Percentiles rank a stretch among this genome's conserved stretches.
Conservation (phyloP, 768 basidiomycete genomes). For the Coprinopsis marcescibilis region DNA sequence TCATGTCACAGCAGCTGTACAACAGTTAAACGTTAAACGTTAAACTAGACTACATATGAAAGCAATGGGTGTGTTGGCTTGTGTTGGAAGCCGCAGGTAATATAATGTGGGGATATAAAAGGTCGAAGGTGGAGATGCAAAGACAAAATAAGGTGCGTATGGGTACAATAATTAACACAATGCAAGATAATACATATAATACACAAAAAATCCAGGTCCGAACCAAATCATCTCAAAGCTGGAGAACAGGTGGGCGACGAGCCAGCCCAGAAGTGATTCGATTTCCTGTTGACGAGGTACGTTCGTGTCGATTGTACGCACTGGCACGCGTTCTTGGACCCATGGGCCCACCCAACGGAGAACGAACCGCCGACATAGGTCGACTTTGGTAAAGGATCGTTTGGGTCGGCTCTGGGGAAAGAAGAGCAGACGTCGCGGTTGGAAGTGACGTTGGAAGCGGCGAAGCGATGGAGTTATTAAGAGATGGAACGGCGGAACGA, state of each 20-base stretch:
- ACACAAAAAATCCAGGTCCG: not conserved
- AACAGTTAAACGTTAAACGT: too few species aligned
- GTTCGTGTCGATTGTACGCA: not conserved
- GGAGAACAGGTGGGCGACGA: constrained; percentile 2
- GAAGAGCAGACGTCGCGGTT: constrained; percentile 1
- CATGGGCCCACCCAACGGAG: constrained; percentile 20
- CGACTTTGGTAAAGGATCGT: not conserved
- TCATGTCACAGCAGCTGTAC: too few species aligned
- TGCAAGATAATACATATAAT: too few species aligned
- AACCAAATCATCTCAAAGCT: not conserved
- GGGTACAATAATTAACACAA: too few species aligned
- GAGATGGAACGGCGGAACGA: not conserved
- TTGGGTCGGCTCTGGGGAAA: constrained; percentile 8
- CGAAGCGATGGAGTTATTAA: not conserved
- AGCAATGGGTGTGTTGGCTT: too few species aligned
- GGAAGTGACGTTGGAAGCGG: not conserved
- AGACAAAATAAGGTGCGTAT: too few species aligned
- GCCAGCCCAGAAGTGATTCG: not conserved
- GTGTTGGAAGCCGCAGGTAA: too few species aligned
- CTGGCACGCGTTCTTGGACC: constrained; percentile 19
- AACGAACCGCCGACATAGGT: constrained; percentile 15
- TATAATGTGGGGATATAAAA: too few species aligned
- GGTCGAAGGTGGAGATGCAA: too few species aligned
- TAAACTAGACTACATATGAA: too few species aligned
- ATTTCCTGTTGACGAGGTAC: not conserved